Base-by-base conservation (phyloP, 2,329 filamentous ascomycete genomes). In the Alternaria arborescens region DNA sequence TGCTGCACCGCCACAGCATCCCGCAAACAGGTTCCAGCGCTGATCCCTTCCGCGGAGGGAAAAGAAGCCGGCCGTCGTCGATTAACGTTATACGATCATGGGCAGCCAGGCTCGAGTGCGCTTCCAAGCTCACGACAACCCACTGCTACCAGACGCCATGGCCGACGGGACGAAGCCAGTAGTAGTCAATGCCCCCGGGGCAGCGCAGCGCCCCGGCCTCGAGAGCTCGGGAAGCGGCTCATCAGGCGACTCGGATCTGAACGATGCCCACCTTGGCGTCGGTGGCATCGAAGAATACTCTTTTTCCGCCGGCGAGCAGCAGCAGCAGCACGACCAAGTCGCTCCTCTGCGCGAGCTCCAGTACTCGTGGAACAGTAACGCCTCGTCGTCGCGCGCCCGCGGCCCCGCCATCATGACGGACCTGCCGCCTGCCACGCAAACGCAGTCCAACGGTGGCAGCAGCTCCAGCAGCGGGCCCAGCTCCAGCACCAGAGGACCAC, bases 191-290 rank as follows among this genome's bases (percentile, higher is more conserved):
- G 71, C 61, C 38, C 74, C 74, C 16, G 67, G 67, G 38, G 46
- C 53, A 32, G 44, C 58, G 12, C 46, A 40, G 47, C 64, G 57
- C 42, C 55, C 58, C 2, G 62, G 56, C 42, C 54, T 60, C 14
- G 34, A 38, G 26, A 66, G 66, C 65, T 85, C 85, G 47, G 82
- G 79, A 60, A 84, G 84, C 18, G 79, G 72, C 43, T 83, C 82
- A 12, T 83, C 82, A 22, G 81, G 78, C 50, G 77, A 79, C 50
- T 72, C 73, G 42, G 79, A 80, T 65, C 83, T 14, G 11, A 36
- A 78, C 58, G 72, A 75, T 36, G 77, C 83, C 68, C 78, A 78
- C 61, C 79, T 79, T 65, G 76, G 78, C 69, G 83, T 80, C 34
- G 80, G 78, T 40, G 75, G 6, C 16, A n/a, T 74, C 62, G 73